phyloP scores from a whole-genome alignment of 75 land plant species.

The Selaginella moellendorffii region DNA sequence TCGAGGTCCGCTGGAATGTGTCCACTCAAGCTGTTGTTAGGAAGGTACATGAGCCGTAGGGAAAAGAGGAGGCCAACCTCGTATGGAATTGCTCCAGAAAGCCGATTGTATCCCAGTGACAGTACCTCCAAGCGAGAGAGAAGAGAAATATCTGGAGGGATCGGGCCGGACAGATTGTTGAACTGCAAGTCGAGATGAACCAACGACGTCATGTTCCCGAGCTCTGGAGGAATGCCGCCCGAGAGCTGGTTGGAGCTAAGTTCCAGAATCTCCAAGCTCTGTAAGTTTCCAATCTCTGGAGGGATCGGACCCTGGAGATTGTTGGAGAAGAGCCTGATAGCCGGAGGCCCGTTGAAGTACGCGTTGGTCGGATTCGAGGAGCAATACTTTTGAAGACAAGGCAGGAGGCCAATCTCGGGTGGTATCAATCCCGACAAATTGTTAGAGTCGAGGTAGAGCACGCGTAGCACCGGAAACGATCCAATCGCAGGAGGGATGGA shows the following conservation, averaged over 20 bases:
- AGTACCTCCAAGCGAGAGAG: not conserved
- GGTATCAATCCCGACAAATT: slow-evolving; percentile 2
- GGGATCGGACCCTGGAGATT: not conserved
- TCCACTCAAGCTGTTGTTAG: slow-evolving; percentile 9
- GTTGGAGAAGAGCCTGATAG: not conserved
- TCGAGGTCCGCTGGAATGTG: not conserved
- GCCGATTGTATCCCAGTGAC: slow-evolving; percentile 6
- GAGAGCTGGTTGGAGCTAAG: slow-evolving; percentile 9
- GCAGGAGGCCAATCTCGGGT: not conserved
- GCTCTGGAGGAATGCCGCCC: slow-evolving; percentile 8
- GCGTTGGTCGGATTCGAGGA: not conserved
- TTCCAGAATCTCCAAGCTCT: slow-evolving; percentile 10
- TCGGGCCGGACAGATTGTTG: not conserved
- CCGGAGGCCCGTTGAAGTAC: not conserved
- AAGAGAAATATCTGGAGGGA: not conserved
- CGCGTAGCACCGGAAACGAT: not conserved
- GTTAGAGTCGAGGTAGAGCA: slow-evolving; percentile 2
- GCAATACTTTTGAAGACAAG: not conserved
- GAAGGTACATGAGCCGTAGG: slow-evolving; percentile 3
- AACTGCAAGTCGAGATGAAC: not conserved
- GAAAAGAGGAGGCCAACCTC: not conserved
- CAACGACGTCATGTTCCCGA: slow-evolving; percentile 7
- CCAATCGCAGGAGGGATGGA: not conserved
- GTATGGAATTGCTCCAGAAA: not conserved
- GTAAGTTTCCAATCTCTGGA: not conserved